These are phyloP conservation scores for Venturiaceae sp. DNA, from an alignment of 2,329 filamentous ascomycete species.

Conservation along the genomic window DNA sequence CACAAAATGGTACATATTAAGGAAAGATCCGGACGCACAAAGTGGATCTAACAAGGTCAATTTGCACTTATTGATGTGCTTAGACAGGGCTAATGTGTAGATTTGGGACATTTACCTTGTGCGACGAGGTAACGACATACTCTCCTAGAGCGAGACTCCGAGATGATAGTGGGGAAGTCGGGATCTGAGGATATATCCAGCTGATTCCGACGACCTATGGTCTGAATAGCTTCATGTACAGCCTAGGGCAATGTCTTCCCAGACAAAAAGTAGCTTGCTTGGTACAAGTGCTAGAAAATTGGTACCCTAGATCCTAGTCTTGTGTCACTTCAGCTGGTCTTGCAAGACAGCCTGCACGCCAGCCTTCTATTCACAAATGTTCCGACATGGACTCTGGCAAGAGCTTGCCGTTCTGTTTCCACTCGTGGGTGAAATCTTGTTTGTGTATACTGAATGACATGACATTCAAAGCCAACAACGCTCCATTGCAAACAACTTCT, in stretches of 20 bases:
- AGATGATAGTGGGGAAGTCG: neutral
- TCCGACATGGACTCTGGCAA: neutral
- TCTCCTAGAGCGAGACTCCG: neutral
- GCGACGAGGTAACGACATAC: neutral
- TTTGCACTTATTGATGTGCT: neutral
- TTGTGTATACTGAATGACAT: too few relatives aligned
- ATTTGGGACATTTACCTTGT: neutral
- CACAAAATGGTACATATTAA: neutral
- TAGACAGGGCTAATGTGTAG: neutral
- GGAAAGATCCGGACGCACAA: neutral
- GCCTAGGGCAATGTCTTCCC: neutral
- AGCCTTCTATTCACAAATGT: neutral
- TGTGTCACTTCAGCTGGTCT: neutral
- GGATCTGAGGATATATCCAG: neutral
- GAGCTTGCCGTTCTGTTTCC: neutral
- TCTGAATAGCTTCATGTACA: neutral
- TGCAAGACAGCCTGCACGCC: too few relatives aligned
- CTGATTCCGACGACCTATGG: neutral
- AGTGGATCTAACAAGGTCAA: neutral
- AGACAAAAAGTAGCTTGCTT: neutral
- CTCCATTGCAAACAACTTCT: too few relatives aligned
- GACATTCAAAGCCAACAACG: too few relatives aligned
- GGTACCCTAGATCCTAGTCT: neutral
- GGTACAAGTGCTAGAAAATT: neutral
- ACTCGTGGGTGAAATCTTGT: neutral